These are phyloP conservation scores for Cryphonectria radicalis DNA, from an alignment of 2,329 filamentous ascomycete genomes.

Conservation along the genomic window DNA sequence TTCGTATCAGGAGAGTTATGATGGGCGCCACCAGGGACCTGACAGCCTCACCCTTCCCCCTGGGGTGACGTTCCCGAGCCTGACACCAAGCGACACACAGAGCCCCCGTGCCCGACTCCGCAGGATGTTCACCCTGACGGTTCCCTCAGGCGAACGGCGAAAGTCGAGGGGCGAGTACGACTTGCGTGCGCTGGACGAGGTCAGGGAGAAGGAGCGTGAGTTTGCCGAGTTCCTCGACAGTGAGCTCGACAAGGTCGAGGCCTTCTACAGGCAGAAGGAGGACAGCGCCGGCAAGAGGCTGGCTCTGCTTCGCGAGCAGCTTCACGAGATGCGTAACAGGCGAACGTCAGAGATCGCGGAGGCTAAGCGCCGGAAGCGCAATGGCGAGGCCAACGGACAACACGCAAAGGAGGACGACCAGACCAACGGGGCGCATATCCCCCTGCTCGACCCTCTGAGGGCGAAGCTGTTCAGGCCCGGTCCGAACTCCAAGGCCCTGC, in stretches of 20 bases:
- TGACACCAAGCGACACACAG: slow-evolving; percentile 34
- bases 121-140: slow-evolving; percentile 45
- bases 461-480: slow-evolving; percentile 59
- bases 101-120: slow-evolving; percentile 40
- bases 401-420: slow-evolving; percentile 33
- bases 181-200: slow-evolving; percentile 49
- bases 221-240: slow-evolving; percentile 85
- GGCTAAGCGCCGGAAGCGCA: slow-evolving; percentile 42
- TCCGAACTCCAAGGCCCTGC: slow-evolving; percentile 63
- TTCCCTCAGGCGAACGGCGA: slow-evolving; percentile 39
- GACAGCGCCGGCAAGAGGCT: slow-evolving; percentile 78
- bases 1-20: not conserved
- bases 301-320: slow-evolving; percentile 73
- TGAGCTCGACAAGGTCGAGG: slow-evolving; percentile 89
- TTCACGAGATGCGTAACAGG: slow-evolving; percentile 90
- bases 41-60: slow-evolving; percentile 10
- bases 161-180: slow-evolving; percentile 48
- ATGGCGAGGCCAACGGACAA: slow-evolving; percentile 31
- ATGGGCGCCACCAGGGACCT: slow-evolving; percentile 6
- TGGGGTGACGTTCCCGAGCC: slow-evolving; percentile 28
- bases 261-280: slow-evolving; percentile 88
- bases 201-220: slow-evolving; percentile 76
- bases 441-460: slow-evolving; percentile 54
- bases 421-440: slow-evolving; percentile 43
- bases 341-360: slow-evolving; percentile 72